Conservation (phyloP, 352 stramenopile genomes). For the Phytopythium chamaehyphon region DNA sequence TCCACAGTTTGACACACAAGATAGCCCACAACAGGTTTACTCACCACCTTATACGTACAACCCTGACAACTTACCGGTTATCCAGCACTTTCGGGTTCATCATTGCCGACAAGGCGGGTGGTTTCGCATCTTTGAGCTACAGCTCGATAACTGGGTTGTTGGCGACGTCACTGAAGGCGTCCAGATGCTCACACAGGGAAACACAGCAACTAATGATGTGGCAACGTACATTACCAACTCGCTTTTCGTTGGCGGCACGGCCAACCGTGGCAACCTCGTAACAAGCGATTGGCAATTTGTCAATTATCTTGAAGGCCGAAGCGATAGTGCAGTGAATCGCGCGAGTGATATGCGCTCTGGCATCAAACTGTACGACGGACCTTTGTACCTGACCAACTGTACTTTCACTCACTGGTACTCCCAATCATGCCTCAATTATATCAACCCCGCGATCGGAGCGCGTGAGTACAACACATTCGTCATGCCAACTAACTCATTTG, state of each 20-base stretch:
- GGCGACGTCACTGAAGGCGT: slow-evolving; percentile 32
- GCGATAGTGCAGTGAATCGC: slow-evolving; percentile 26
- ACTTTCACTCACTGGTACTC: slow-evolving; percentile 34
- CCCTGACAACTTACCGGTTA: slow-evolving; percentile 20
- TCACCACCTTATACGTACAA: slow-evolving; percentile 25
- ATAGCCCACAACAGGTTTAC: slow-evolving; percentile 21
- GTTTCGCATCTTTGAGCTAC: slow-evolving; percentile 26
- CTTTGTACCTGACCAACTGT: slow-evolving; percentile 26
- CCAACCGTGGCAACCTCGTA: slow-evolving; percentile 37
- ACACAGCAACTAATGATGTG: slow-evolving; percentile 17
- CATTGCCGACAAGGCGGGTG: slow-evolving; percentile 33
- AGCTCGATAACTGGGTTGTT: slow-evolving; percentile 27
- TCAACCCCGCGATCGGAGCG: slow-evolving; percentile 30
- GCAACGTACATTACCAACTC: slow-evolving; percentile 33
- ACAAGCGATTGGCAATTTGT: slow-evolving; percentile 23
- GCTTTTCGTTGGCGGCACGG: slow-evolving; percentile 28
- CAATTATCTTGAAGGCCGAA: slow-evolving; percentile 34
- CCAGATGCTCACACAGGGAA: slow-evolving; percentile 29
- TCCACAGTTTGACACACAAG: slow-evolving; percentile 20
- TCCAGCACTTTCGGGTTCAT: slow-evolving; percentile 26
- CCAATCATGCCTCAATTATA: slow-evolving; percentile 32
- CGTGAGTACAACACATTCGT: slow-evolving; percentile 30
- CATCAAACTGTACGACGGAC: slow-evolving; percentile 37
- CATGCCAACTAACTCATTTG: slow-evolving; percentile 22
- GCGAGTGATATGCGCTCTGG: slow-evolving; percentile 21